Evolutionary conservation across 805 yeast species (phyloP), one percentile per base, ranked within the genome.

Genomic region (Metschnikowia koreensis): DNA sequence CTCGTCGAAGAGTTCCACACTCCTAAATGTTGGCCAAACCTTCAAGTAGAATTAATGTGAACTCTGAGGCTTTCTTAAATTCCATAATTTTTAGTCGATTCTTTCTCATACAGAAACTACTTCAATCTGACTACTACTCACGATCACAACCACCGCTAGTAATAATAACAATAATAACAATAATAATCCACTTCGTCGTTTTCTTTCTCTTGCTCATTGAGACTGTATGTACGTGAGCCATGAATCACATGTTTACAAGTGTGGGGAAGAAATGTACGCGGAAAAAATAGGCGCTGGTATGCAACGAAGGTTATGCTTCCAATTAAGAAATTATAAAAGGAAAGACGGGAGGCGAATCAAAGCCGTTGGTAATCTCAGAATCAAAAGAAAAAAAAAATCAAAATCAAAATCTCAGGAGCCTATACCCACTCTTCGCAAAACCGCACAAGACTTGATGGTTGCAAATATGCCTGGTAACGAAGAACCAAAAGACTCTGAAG

Each of bases 1-100:
- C 58, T 3, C 31, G 27, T 3, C 38, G 52, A n/a, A 39, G 46
- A 26, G 38, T 52, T 12, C n/a, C 28, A 5, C 52, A 44, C 27
- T 28, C 47, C 12, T 37, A 41, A 29, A 37, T 15, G 2, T 22
- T 22, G 22, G 22, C 22, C 22, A 22, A 22, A 22, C 22, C 22
- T n/a, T 12, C 36, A 12, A 11, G 22, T 22, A 22, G 22, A 22
- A 22, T 22, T 22, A 22, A 22, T 22, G 22, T 22, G 22, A 22
- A 22, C 22, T 22, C 22, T 22, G 4, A 22, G 22, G 22, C 4
- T 22, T 22, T 2, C 4, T 22, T 22, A 4, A 22, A 22, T 22
- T 22, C 22, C 22, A 22, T 4, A 22, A 22, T 4, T 22, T 22
- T 22, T 22, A 22, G 22, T 22, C 22, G 4, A 22, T 22, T 22